Conservation (phyloP, 148 eudicot genomes). For the Euryodendron excelsum region DNA sequence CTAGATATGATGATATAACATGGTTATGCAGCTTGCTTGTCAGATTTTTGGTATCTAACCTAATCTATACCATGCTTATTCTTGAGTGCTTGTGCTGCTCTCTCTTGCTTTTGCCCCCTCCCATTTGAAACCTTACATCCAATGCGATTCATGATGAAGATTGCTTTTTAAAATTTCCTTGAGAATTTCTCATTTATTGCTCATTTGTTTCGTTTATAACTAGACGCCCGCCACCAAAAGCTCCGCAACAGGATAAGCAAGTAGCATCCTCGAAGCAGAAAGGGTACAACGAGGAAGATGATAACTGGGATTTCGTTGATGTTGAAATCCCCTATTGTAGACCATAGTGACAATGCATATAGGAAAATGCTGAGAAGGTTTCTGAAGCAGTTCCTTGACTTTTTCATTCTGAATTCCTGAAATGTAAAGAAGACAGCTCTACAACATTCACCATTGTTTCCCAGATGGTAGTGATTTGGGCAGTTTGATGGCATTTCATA, state of each 20-base stretch:
- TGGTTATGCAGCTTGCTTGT: too few species aligned
- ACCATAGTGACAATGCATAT: background rate
- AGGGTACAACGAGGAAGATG: slow-evolving; percentile 32
- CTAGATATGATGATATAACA: too few species aligned
- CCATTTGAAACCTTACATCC: background rate
- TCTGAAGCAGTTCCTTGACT: too few species aligned
- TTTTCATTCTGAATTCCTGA: too few species aligned
- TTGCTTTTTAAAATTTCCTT: background rate
- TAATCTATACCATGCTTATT: too few species aligned
- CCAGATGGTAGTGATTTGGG: too few species aligned
- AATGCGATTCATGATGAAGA: background rate
- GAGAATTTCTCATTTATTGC: background rate
- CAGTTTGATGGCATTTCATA: too few species aligned
- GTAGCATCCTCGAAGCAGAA: slow-evolving; percentile 31
- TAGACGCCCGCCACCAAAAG: slow-evolving; percentile 39
- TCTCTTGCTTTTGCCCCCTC: background rate
- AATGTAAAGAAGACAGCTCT: too few species aligned
- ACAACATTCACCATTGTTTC: too few species aligned
- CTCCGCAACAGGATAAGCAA: slow-evolving; percentile 21
- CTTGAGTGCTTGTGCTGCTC: too few species aligned
- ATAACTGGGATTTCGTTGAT: slow-evolving; percentile 62
- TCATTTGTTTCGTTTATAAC: background rate
- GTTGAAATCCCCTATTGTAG: slow-evolving; percentile 39
- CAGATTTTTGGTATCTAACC: too few species aligned
- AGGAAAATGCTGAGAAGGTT: too few species aligned